phyloP scores from a whole-genome alignment of 2,329 filamentous ascomycete genomes.

The Phialocephala subalpina region DNA sequence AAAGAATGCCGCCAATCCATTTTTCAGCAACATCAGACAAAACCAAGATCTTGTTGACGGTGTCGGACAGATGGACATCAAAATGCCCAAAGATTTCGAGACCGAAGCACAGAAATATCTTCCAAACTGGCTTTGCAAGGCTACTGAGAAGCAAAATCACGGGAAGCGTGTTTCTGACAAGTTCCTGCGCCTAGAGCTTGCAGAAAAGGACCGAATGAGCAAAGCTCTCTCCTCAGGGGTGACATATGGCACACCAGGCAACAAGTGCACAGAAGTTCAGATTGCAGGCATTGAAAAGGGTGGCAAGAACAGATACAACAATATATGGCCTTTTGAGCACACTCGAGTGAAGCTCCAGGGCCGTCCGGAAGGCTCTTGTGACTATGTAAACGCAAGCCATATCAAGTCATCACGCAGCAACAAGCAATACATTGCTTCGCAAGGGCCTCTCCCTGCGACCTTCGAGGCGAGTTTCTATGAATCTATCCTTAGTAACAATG shows the following conservation, averaged over 20 bases:
- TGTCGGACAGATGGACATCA: constrained; percentile 80
- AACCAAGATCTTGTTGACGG: constrained; percentile 95
- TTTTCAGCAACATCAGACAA: constrained; percentile 95
- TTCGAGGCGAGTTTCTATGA: constrained; percentile 73
- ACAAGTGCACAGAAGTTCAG: constrained; percentile 58
- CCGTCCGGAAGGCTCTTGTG: constrained; percentile 73
- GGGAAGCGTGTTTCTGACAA: constrained; percentile 84
- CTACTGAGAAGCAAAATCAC: constrained; percentile 71
- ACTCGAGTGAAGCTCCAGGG: constrained; percentile 82
- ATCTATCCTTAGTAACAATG: constrained; percentile 19
- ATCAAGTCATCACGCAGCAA: constrained; percentile 82
- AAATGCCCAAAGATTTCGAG: constrained; percentile 61
- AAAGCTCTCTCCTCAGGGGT: constrained; percentile 73
- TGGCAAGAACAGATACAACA: constrained; percentile 95
- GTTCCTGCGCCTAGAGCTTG: constrained; percentile 84
- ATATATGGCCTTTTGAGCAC: constrained; percentile 96
- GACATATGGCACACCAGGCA: constrained; percentile 56
- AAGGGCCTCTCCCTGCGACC: constrained; percentile 90
- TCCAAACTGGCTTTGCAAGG: constrained; percentile 80
- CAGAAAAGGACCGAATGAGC: constrained; percentile 92
- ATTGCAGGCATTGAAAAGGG: constrained; percentile 95
- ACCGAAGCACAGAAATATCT: constrained; percentile 55
- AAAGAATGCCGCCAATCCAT: constrained; percentile 79
- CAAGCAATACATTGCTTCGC: constrained; percentile 94
- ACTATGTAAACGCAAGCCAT: constrained; percentile 96